These are phyloP conservation scores for Trichoderma arundinaceum DNA, from an alignment of 2,329 filamentous ascomycete genomes.

Conservation along the genomic window DNA sequence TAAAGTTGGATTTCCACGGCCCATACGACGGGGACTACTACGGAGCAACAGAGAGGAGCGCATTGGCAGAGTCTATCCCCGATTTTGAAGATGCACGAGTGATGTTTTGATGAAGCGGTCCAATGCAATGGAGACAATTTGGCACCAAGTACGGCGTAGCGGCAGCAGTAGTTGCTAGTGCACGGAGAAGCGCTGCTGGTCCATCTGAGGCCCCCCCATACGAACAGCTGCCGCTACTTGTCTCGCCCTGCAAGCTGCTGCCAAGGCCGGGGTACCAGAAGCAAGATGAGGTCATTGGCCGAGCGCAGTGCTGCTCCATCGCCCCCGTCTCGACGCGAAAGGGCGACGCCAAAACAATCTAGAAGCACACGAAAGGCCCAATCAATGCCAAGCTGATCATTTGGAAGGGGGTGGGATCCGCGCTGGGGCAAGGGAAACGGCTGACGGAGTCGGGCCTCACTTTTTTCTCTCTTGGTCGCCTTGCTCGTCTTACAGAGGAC, in stretches of 20 bases:
- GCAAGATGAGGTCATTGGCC: conserved; percentile 31
- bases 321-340: conserved; percentile 20
- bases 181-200: conserved; percentile 2
- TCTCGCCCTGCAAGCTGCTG: conserved; percentile 7
- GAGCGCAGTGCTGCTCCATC: neutral
- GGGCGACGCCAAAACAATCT: conserved; percentile 28
- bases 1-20: conserved; percentile 4
- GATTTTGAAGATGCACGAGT: conserved; percentile 3
- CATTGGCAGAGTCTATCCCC: neutral
- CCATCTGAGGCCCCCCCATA: neutral
- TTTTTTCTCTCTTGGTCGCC: neutral
- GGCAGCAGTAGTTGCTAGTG: neutral
- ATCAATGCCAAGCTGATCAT: conserved; percentile 24
- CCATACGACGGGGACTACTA: neutral
- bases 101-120: neutral
- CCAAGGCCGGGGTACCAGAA: conserved; percentile 30
- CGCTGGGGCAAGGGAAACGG: conserved; percentile 16
- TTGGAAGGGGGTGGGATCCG: conserved; percentile 12
- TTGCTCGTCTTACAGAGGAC: neutral
- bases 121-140: conserved; percentile 7
- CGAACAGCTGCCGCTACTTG: neutral
- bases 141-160: neutral
- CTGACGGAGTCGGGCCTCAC: neutral
- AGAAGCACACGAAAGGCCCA: conserved; percentile 20
- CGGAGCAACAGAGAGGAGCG: neutral